Evolutionary conservation across 1,284 basidiomycete genomes (phyloP), one percentile per base, ranked within the genome.

Genomic region (Ustilago tritici): DNA sequence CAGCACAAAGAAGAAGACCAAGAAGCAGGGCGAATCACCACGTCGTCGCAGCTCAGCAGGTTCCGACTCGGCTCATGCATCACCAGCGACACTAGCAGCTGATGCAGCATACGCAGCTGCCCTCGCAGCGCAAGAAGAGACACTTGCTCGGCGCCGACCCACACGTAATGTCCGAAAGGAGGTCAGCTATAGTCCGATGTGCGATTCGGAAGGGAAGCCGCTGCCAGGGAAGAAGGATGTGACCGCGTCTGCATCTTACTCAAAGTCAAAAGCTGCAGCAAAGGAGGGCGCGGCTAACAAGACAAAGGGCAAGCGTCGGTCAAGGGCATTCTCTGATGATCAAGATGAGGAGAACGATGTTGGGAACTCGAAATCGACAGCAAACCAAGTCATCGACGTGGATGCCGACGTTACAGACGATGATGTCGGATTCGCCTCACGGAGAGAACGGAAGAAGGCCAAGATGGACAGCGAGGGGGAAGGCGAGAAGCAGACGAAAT

Each of bases 71-170:
- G 61, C 15, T 15, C 32, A 50, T 9, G 43, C 28, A 1, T 52
- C 57, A 14, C 4, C 59, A 6, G 46, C 62, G 2, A 32, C 35
- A 4, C 35, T 60, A 7, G 40, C 59, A 10, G 73, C 66, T 34
- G 75, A 77, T 17, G 75, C 75, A 36, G 75, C 70, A 31, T 69
- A 66, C 8, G 75, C 75, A 31, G 75, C 75, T 7, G 53, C 35
- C 6, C 61, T 77, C 0, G 75, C 75, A 9, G 61, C 63, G 6
- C 67, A 75, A 28, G 74, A 72, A 19, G 70, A 69, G 57, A 63
- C 53, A 1, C 60, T 76, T 1, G 69, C 75, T 23, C 56, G 56
- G 15, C 63, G 70, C 4, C 62, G 70, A 6, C 66, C 75, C 2
- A 66, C 70, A 4, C 62, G 75, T 1, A 56, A 17, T 49, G 56